Conservation (phyloP, 2,329 filamentous ascomycete species). For the Nothopassalora personata region DNA sequence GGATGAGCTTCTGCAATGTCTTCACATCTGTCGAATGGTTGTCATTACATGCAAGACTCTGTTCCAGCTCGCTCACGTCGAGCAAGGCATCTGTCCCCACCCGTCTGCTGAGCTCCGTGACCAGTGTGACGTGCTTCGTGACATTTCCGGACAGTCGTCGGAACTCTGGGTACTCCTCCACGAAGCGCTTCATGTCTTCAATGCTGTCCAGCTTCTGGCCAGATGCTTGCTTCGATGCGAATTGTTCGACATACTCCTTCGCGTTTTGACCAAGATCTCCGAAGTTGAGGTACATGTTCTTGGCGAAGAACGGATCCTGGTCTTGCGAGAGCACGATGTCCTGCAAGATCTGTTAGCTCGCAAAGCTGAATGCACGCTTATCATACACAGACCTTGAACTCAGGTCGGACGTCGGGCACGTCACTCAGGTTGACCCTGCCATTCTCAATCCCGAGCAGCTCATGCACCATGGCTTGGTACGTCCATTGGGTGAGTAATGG, state of each 20-base stretch:
- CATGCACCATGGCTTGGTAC: constrained; percentile 99
- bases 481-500: constrained; percentile 96
- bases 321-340: constrained; percentile 95
- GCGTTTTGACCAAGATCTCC: constrained; percentile 92
- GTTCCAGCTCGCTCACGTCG: constrained; percentile 96
- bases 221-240: constrained; percentile 95
- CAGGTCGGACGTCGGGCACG: constrained; percentile 28
- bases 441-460: constrained; percentile 87
- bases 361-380: neutral
- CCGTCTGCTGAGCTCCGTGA: constrained; percentile 83
- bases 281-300: constrained; percentile 99
- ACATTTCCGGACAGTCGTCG: constrained; percentile 95
- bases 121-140: constrained; percentile 94
- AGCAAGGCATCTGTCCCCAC: constrained; percentile 81
- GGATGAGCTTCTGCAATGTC: constrained; percentile 81
- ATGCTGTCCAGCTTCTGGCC: constrained; percentile 96
- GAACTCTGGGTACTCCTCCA: constrained; percentile 98
- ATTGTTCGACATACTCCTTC: constrained; percentile 98
- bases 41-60: constrained; percentile 94
- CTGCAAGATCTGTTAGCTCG: constrained; percentile 24
- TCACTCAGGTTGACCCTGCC: constrained; percentile 85
- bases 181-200: constrained; percentile 97
- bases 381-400: constrained; percentile 24
- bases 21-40: constrained; percentile 90
- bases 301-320: constrained; percentile 97